phyloP scores from a whole-genome alignment of 2,329 filamentous ascomycete species.

The Dactylellina parvicollis region DNA sequence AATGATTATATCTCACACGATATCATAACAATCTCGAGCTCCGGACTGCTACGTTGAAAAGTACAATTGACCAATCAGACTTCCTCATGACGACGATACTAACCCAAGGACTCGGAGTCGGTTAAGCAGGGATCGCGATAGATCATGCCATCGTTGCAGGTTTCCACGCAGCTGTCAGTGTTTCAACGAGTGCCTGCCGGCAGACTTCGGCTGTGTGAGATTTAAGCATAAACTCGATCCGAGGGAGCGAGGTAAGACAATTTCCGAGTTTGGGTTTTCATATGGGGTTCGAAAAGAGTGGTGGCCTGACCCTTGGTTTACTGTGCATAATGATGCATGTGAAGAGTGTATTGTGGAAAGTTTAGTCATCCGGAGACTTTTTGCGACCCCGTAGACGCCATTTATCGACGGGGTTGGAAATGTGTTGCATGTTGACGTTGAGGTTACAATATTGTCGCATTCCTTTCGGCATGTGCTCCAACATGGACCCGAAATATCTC shows the following conservation, averaged over 20 bases:
- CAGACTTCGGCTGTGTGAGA: constrained; percentile 19
- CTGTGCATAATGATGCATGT: constrained; percentile 5
- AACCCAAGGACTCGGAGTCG: constrained; percentile 9
- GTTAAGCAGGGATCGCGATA: constrained; percentile 4
- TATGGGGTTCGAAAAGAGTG: neutral
- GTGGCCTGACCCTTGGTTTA: constrained; percentile 3
- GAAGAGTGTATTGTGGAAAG: neutral
- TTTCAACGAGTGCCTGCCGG: constrained; percentile 9
- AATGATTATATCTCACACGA: too few species aligned
- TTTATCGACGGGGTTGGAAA: too few species aligned
- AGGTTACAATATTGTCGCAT: too few species aligned
- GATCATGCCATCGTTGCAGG: constrained; percentile 9
- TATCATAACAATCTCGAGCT: neutral
- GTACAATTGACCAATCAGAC: neutral
- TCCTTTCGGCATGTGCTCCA: neutral
- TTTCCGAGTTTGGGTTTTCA: constrained; percentile 3
- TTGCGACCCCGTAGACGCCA: too few species aligned
- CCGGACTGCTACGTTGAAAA: neutral
- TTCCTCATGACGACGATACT: neutral
- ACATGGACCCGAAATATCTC: neutral
- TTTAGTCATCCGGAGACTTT: neutral
- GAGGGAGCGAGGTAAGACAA: constrained; percentile 30
- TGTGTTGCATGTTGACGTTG: too few species aligned
- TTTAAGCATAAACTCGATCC: constrained; percentile 34
- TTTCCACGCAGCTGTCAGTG: neutral